Evolutionary conservation across 768 basidiomycete genomes (phyloP), one percentile per base, ranked within the genome.

Genomic region (Boletus rufocinnamomeus): DNA sequence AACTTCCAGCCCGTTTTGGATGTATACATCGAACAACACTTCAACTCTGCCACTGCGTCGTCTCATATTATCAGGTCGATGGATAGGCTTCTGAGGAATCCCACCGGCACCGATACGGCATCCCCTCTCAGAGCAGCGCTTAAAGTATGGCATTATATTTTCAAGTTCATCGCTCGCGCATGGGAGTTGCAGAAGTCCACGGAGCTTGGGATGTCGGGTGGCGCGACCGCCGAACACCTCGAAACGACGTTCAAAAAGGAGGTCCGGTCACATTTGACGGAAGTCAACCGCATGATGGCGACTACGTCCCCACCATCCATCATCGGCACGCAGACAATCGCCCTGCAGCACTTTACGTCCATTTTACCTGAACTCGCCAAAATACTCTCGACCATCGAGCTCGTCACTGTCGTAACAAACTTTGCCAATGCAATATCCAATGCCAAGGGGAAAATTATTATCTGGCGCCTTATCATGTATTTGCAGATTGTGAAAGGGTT

Each of bases 91-190:
- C 78, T 98, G 41, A 77, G 77, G 37, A 83, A 88, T 65, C 92
- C 93, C 14, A 84, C 87, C 0, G 82, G 85, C 23, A 75, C 79
- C 10, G 90, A 92, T 25, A 84, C 82, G 4, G 93, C 90, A 0
- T 87, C 89, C 19, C 82, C 84, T 6, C 81, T 98, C 55, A 87
- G 95, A 35, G 87, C 93, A 13, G 91, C 95, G 17, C 79, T 98
- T 59, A 98, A 98, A 72, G 96, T 98, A 32, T 96, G 94, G 94
- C 90, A 94, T 68, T 93, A 95, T 69, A 86, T 98, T 65, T 93
- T 98, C 84, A 92, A 91, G 70, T 93, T 98, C 74, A 90, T 97
- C 67, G 86, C 91, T 17, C 83, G 91, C n/a, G 88, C 95, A 3
- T 80, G 95, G 37, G 93, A 94, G 66, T 72, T 96, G 46, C 95